These are phyloP conservation scores for Trichoderma sp. DNA, from an alignment of 2,329 filamentous ascomycete species.

Conservation along the genomic window DNA sequence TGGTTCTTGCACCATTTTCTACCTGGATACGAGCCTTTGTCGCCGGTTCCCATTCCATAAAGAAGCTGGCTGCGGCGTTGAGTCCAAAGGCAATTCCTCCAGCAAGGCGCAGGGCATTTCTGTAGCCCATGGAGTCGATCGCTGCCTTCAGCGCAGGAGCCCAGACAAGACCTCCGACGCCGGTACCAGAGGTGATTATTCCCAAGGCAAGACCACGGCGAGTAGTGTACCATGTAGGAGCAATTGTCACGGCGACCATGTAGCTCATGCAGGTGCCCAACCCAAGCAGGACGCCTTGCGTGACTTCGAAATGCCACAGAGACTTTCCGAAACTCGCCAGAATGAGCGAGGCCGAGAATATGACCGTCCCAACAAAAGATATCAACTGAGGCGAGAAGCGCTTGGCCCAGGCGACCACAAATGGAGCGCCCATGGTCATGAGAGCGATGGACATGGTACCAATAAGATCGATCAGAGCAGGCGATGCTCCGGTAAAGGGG, in stretches of 20 bases:
- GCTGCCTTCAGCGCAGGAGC: constrained; percentile 15
- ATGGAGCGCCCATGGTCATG: constrained; percentile 19
- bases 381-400: constrained; percentile 11
- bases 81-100: constrained; percentile 14
- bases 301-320: constrained; percentile 21
- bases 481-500: constrained; percentile 17
- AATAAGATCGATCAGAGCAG: constrained; percentile 14
- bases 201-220: constrained; percentile 3
- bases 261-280: constrained; percentile 10
- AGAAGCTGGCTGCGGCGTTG: neutral
- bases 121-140: constrained; percentile 5
- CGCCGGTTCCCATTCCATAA: constrained; percentile 8
- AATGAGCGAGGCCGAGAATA: constrained; percentile 9
- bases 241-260: constrained; percentile 17
- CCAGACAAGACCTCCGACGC: constrained; percentile 18
- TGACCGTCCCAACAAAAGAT: constrained; percentile 4
- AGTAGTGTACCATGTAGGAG: constrained; percentile 7
- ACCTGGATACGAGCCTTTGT: constrained; percentile 4
- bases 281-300: constrained; percentile 1
- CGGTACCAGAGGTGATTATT: constrained; percentile 20
- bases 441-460: constrained; percentile 14
- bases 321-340: constrained; percentile 10
- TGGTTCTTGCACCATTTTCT: constrained; percentile 1
- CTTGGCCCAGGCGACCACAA: constrained; percentile 19
- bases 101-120: constrained; percentile 12